Evolutionary conservation across 108 stramenopile species (phyloP).

Genomic region (Cyclostephanos invisitatus): DNA sequence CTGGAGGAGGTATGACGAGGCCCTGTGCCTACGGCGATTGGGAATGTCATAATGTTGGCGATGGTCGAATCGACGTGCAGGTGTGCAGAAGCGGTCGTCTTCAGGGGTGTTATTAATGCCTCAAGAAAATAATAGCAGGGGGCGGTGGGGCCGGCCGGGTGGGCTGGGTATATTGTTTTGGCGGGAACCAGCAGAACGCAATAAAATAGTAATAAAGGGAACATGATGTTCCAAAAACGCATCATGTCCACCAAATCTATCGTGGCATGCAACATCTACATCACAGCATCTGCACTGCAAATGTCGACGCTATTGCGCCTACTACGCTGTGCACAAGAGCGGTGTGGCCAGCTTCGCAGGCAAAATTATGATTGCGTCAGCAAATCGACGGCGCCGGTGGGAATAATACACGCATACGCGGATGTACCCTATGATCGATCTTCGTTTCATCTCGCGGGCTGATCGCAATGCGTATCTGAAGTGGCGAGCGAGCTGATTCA

Average conservation of each 20-base stretch:
- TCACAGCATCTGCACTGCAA: slow-evolving; percentile 57
- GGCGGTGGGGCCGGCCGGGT: too few relatives aligned
- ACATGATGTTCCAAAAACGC: too few relatives aligned
- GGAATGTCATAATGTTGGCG: slow-evolving; percentile 23
- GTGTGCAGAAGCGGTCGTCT: not conserved
- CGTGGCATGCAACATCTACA: slow-evolving; percentile 85
- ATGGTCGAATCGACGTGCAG: not conserved
- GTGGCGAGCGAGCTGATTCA: slow-evolving; percentile 52
- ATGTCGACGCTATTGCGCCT: slow-evolving; percentile 45
- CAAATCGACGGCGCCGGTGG: slow-evolving; percentile 32
- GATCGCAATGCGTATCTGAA: slow-evolving; percentile 46
- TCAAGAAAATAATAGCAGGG: too few relatives aligned
- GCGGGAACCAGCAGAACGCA: not conserved
- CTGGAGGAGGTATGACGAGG: slow-evolving; percentile 38
- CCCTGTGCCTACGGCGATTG: slow-evolving; percentile 40
- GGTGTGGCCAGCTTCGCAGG: slow-evolving; percentile 41
- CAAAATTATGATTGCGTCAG: slow-evolving; percentile 2
- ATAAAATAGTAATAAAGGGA: too few relatives aligned
- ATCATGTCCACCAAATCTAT: slow-evolving; percentile 14
- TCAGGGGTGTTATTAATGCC: too few relatives aligned
- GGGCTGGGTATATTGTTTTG: not conserved
- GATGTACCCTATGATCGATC: slow-evolving; percentile 81
- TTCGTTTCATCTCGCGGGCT: slow-evolving; percentile 83
- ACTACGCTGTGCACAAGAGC: slow-evolving; percentile 59
- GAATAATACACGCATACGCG: slow-evolving; percentile 78